Evolutionary conservation across 495 filamentous ascomycete species (phyloP), one percentile per base, ranked within the genome.

Genomic region (Penicillium crystallinum): DNA sequence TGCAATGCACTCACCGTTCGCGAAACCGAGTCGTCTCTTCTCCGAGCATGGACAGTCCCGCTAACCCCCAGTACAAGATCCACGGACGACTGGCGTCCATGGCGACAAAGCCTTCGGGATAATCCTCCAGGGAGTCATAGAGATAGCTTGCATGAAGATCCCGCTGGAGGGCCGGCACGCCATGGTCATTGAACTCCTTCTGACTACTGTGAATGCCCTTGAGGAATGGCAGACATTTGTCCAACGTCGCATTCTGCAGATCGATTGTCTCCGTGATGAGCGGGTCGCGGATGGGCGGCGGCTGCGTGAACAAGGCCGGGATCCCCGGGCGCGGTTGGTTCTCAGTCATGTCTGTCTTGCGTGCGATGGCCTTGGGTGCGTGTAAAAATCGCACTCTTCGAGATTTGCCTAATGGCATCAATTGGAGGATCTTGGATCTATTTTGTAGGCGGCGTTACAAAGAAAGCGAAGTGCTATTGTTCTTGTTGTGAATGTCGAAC

Each of bases 51-150:
- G 76, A 71, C 21, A 97, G 75, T 0, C 80, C 89, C 9, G 81
- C 79, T 27, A 97, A 70, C 36, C 80, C 84, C 93, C 93, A 98
- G 70, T 97, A 97, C 55, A 93, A 70, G 59, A 96, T 78, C 93
- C 93, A 98, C 1, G 93, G 90, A 40, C 93, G 76, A 58, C 84
- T 87, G 14, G 93, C 85, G 73, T 98, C 93, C 43, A 87, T 77
- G 1, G 71, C 71, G 18, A 85, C 81, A 62, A 85, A 93, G 10
- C 69, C 67, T 2, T 75, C 64, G 0, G 90, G 88, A 49, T 93
- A 82, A 15, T 73, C 66, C 34, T 76, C 77, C 15, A 98, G 72
- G 22, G 77, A 73, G 35, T 79, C 73, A 44, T 84, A 84, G 19
- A 96, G 76, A 64, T 92, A 98, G n/a, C 53, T 68, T 54, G 87